These are phyloP conservation scores for Candida argentea DNA, from an alignment of 805 yeast genomes.

Conservation along the genomic window DNA sequence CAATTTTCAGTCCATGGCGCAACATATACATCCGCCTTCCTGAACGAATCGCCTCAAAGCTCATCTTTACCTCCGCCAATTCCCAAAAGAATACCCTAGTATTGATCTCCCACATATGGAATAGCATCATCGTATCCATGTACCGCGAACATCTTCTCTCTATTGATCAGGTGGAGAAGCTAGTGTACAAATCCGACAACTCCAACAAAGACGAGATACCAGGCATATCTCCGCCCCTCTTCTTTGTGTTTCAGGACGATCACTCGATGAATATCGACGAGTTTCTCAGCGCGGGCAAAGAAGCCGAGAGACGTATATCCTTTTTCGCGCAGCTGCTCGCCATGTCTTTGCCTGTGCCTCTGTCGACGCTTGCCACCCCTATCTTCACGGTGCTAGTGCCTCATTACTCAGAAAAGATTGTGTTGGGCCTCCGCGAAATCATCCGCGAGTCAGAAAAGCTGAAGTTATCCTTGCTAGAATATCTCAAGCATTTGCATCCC, in stretches of 20 bases:
- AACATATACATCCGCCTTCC: conserved; percentile 25
- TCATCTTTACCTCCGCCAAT: conserved; percentile 8
- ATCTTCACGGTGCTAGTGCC: conserved; percentile 42
- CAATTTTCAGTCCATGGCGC: conserved; percentile 30
- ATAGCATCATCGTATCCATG: conserved; percentile 8
- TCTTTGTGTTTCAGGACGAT: conserved; percentile 42
- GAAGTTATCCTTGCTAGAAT: conserved; percentile 59
- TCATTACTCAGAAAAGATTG: conserved; percentile 41
- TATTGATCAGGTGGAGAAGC: conserved; percentile 28
- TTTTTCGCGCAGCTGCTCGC: conserved; percentile 46
- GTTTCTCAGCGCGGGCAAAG: conserved; percentile 35
- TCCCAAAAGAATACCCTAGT: conserved; percentile 4
- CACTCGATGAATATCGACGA: conserved; percentile 22
- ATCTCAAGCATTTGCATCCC: conserved; percentile 61
- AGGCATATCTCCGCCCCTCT: conserved; percentile 29
- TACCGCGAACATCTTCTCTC: conserved; percentile 30
- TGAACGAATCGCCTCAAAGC: conserved; percentile 21
- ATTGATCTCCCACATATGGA: conserved; percentile 11
- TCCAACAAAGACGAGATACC: neutral
- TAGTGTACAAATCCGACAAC: conserved; percentile 14
- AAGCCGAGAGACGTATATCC: conserved; percentile 42
- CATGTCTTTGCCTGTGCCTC: conserved; percentile 38
- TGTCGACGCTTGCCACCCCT: conserved; percentile 39
- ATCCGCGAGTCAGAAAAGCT: conserved; percentile 36
- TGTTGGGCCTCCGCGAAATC: conserved; percentile 34